Conservation (phyloP, 202 grass and related monocot species). For the Carex arenaria region DNA sequence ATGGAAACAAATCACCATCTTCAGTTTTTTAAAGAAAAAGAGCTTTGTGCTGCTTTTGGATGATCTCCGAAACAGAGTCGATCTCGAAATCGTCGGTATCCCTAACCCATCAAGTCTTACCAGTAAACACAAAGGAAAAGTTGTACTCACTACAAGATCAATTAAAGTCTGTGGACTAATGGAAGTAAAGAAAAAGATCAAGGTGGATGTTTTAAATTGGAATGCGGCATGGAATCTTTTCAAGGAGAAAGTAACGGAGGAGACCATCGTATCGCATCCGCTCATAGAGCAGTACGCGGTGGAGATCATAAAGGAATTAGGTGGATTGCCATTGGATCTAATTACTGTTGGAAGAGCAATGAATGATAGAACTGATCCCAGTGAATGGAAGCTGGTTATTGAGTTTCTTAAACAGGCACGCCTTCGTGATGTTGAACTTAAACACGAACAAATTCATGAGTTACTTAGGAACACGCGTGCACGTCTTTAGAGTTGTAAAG, state of each 20-base stretch:
- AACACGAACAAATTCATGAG: background rate
- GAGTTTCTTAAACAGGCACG: background rate
- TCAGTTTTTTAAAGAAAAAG: conserved; percentile 36
- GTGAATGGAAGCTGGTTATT: background rate
- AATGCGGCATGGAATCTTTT: conserved; percentile 53
- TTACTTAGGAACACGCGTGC: background rate
- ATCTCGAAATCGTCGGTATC: conserved; percentile 49
- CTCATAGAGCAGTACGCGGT: conserved; percentile 25
- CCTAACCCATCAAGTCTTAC: background rate
- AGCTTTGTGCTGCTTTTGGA: conserved; percentile 65
- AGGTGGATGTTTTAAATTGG: conserved; percentile 30
- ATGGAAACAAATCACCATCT: conserved; percentile 34
- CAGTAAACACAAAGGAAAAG: conserved; percentile 30
- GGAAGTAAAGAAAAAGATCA: conserved; percentile 42
- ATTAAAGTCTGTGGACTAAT: conserved; percentile 35
- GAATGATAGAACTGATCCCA: background rate
- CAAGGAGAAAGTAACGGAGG: conserved; percentile 32
- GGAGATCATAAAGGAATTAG: conserved; percentile 38
- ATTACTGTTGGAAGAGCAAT: conserved; percentile 44
- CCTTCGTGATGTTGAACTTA: background rate
- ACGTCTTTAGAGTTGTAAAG: background rate
- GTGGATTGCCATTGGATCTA: conserved; percentile 43
- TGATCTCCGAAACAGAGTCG: conserved; percentile 38
- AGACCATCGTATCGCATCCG: conserved; percentile 15
- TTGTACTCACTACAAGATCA: conserved; percentile 37